Conservation (phyloP, 129 eudicot species). For the Pittosporum tobira region DNA sequence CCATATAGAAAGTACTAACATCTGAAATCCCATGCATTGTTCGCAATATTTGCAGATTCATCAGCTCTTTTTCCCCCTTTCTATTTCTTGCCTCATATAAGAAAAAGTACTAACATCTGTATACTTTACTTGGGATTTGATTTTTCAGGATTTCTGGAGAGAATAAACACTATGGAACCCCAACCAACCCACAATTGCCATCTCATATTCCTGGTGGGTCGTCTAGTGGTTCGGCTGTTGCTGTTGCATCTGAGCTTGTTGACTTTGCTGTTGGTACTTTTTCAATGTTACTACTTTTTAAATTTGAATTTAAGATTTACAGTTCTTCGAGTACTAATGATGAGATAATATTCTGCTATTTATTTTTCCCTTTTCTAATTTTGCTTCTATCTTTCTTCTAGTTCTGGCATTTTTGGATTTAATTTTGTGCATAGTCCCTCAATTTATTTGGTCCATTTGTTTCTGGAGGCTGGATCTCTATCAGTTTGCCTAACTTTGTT, state of each 20-base stretch:
- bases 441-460: background rate
- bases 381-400: background rate
- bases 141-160: slow-evolving; percentile 75
- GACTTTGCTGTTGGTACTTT: slow-evolving; percentile 85
- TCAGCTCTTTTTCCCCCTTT: background rate
- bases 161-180: slow-evolving; percentile 79
- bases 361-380: background rate
- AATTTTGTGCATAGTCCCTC: background rate
- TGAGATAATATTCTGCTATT: background rate
- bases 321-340: background rate
- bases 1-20: background rate
- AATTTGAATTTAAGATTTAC: background rate
- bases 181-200: slow-evolving; percentile 64
- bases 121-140: no score
- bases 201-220: slow-evolving; percentile 85
- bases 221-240: slow-evolving; percentile 88
- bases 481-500: background rate
- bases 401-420: background rate
- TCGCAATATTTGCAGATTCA: background rate
- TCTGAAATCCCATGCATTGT: background rate
- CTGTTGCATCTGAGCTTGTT: slow-evolving; percentile 72
- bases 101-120: no score
- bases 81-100: background rate
- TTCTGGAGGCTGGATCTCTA: background rate
- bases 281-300: background rate